These are phyloP conservation scores for Apiospora arundinis DNA, from an alignment of 2,329 filamentous ascomycete species.

Conservation along the genomic window DNA sequence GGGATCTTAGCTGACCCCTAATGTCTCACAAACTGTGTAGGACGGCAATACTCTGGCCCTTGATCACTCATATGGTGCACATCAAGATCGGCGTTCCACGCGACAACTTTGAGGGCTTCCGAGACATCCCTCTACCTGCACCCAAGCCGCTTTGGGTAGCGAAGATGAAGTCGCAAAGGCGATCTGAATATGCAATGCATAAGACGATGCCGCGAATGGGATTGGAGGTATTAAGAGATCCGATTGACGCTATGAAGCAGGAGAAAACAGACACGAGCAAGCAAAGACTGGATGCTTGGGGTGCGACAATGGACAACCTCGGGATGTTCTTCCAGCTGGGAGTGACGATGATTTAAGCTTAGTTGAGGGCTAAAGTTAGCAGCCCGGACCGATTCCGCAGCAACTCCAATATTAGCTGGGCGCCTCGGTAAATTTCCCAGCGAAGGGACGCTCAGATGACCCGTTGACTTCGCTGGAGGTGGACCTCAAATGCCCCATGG, in stretches of 20 bases:
- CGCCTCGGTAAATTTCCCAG: neutral
- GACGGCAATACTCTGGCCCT: slow-evolving; percentile 3
- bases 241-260: neutral
- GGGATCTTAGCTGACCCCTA: too few species aligned
- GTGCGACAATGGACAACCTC: neutral
- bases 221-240: neutral
- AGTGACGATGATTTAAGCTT: neutral
- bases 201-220: neutral
- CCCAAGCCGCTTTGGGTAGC: neutral
- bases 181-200: neutral
- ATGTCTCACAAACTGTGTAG: neutral
- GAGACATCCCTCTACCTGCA: slow-evolving; percentile 6
- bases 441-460: neutral
- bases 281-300: neutral
- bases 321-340: neutral
- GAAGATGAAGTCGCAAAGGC: neutral
- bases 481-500: neutral
- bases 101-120: neutral
- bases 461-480: neutral
- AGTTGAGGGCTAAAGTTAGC: neutral
- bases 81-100: slow-evolving; percentile 14
- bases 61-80: neutral
- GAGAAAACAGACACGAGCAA: neutral
- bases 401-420: neutral
- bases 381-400: neutral